Evolutionary conservation across 1,284 basidiomycete genomes (phyloP).

Genomic region (Cutaneotrichosporon curvatum): DNA sequence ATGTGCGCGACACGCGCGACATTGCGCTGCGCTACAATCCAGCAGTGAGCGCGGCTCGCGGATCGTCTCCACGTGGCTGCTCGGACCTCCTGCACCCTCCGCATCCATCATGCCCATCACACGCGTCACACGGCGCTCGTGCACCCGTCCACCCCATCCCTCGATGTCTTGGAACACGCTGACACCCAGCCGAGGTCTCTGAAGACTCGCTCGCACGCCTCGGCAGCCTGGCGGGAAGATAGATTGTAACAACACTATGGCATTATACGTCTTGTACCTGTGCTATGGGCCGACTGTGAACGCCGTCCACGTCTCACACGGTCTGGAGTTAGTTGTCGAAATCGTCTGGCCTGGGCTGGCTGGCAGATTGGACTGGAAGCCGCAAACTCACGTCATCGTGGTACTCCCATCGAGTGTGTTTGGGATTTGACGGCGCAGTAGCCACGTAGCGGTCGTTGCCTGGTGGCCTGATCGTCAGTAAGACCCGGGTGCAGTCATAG

Average conservation of each 20-base stretch:
- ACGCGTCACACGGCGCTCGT: not conserved
- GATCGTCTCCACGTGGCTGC: too few species aligned
- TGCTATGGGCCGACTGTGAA: too few species aligned
- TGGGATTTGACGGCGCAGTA: conserved; percentile 41
- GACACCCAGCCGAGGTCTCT: conserved; percentile 35
- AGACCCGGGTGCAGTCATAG: not conserved
- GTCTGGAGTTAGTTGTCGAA: too few species aligned
- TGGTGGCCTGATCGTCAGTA: conserved; percentile 30
- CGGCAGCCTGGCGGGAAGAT: conserved; percentile 24
- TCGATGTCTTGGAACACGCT: not conserved
- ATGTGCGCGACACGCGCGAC: too few species aligned
- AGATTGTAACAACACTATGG: too few species aligned
- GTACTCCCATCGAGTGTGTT: conserved; percentile 41
- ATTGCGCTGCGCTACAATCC: too few species aligned
- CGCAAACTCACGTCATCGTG: conserved; percentile 44
- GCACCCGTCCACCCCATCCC: too few species aligned
- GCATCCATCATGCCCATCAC: not conserved
- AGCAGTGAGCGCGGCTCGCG: too few species aligned
- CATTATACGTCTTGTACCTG: too few species aligned
- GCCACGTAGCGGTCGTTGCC: conserved; percentile 44
- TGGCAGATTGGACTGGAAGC: not conserved
- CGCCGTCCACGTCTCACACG: too few species aligned
- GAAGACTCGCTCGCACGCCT: conserved; percentile 43
- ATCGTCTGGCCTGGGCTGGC: too few species aligned
- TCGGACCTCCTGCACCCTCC: too few species aligned